Percentiles rank a stretch among this genome's conserved stretches.
phyloP scores from a whole-genome alignment of 129 eudicot genomes.

The Flaveria brownii region DNA sequence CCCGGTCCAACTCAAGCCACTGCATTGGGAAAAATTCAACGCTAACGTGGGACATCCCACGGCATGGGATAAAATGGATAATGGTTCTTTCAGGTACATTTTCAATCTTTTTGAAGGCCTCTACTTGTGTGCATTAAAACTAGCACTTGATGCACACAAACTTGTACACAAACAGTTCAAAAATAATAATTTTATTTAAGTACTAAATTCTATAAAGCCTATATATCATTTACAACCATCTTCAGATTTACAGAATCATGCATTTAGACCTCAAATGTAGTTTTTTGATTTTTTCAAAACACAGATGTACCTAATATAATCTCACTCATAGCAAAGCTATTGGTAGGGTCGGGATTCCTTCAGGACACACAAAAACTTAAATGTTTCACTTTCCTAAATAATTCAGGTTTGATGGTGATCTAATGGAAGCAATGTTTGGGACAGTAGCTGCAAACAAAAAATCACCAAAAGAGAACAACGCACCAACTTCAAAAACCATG shows the following conservation, averaged over 20 bases:
- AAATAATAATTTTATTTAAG: background rate
- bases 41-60: slow-evolving; percentile 65
- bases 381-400: background rate
- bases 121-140: slow-evolving; percentile 1
- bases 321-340: too few relatives aligned
- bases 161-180: background rate
- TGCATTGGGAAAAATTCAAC: slow-evolving; percentile 97
- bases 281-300: too few relatives aligned
- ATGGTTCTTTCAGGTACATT: slow-evolving; percentile 83
- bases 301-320: too few relatives aligned
- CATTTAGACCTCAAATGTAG: background rate
- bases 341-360: too few relatives aligned
- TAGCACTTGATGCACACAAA: background rate
- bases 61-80: slow-evolving; percentile 76
- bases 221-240: background rate
- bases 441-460: slow-evolving; percentile 67
- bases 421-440: slow-evolving; percentile 97
- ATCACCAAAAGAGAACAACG: slow-evolving; percentile 45
- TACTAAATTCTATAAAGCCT: background rate
- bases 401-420: slow-evolving; percentile 77
- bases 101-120: background rate
- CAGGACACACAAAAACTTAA: background rate
- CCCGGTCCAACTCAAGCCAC: slow-evolving; percentile 75
- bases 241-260: background rate
- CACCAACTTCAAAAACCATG: slow-evolving; percentile 33